A percentile compares a stretch with the other conserved stretches of the same genome.
phyloP scores from a whole-genome alignment of 2,329 filamentous ascomycete species.

The Aspergillus sp. region DNA sequence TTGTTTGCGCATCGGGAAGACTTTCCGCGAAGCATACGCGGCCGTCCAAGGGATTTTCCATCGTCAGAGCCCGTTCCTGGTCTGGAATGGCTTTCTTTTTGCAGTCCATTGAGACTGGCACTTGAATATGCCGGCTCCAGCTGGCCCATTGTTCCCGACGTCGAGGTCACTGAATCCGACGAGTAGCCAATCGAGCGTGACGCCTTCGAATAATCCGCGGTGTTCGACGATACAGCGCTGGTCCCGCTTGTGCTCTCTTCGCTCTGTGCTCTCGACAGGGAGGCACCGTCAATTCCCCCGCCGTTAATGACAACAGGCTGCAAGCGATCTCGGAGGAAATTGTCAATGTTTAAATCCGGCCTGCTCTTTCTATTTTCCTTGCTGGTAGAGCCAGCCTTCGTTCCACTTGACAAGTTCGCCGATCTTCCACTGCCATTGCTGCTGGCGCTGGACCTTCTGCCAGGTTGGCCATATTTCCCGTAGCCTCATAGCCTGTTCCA shows the following conservation, averaged over 20 bases:
- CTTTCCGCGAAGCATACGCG: background rate
- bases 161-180: constrained; percentile 24
- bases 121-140: constrained; percentile 2
- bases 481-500: constrained; percentile 82
- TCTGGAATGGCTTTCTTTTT: constrained; percentile 5
- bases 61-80: constrained; percentile 1
- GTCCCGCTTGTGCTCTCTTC: constrained; percentile 30
- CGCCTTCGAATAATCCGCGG: constrained; percentile 11
- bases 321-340: constrained; percentile 39
- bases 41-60: background rate
- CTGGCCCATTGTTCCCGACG: constrained; percentile 12
- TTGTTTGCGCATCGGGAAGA: constrained; percentile 1
- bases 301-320: constrained; percentile 43
- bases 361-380: constrained; percentile 34
- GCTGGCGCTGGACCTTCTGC: constrained; percentile 34
- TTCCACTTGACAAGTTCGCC: constrained; percentile 29
- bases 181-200: constrained; percentile 22
- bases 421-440: constrained; percentile 32
- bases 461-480: constrained; percentile 38
- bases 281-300: constrained; percentile 28
- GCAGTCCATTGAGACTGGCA: constrained; percentile 1
- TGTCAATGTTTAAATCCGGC: constrained; percentile 37
- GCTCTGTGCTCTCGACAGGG: constrained; percentile 30
- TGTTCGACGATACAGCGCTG: constrained; percentile 21
- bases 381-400: constrained; percentile 27